Base-by-base conservation (phyloP, 2,329 filamentous ascomycete species). In the Fusarium transvaalense region DNA sequence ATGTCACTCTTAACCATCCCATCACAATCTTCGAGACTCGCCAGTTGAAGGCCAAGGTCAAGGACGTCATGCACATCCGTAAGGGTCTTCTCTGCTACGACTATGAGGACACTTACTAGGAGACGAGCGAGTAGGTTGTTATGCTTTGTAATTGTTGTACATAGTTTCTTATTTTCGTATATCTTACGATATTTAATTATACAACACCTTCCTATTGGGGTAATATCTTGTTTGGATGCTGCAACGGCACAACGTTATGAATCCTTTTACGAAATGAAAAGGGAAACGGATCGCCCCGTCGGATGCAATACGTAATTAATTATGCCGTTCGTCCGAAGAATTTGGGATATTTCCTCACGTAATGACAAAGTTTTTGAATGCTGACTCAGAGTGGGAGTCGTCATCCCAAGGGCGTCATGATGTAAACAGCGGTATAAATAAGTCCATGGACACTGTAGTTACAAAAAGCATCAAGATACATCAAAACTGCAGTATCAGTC, bases 11-110 rank as follows among this genome's bases (percentile, higher is more conserved):
- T 0, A 10, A 70, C 0, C 47, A 61, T 15, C 38, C 21, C 1
- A 56, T 70, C 0, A 45, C 52, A n/a, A 10, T 70, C 3, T 56
- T 64, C 1, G 50, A 59, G 21, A 68, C 53, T 1, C 37, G 58
- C 12, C 57, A 60, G 9, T 29, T 68, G 3, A 50, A 67, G 48
- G 64, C 64, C 1, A 50, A 55, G 37, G 52, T 68, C 2, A 57
- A 46, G 1, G 58, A 68, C 5, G 53, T 68, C 2, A 68, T 68
- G 53, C 58, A 68, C 10, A 68, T 64, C 15, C 50, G 35, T 5
- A 68, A 68, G 19, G 59, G 64, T 0, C 6, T 45, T 2, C 14
- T 68, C 1, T 68, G 64, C 14, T 68, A 68, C 9, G 52, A 57
- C 3, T 68, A 68, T 3, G 65, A 68, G 4, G 41, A 60, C 1